Conservation (phyloP, 1,284 basidiomycete genomes). For the Meira nashicola region DNA sequence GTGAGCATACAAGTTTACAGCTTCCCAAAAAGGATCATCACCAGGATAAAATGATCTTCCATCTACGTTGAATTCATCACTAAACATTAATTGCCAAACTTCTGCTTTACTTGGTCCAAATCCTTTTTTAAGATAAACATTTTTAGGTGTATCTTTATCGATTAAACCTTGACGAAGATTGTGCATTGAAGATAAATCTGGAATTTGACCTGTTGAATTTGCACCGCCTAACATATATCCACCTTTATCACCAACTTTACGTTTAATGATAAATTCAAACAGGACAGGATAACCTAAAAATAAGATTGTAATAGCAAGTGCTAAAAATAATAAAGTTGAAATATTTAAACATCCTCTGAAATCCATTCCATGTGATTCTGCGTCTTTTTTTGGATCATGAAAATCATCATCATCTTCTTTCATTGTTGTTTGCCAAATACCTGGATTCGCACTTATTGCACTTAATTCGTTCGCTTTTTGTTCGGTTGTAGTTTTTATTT, state of each 20-base stretch:
- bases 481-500: no score
- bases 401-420: constrained; percentile 27
- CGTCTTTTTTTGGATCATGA: constrained; percentile 13
- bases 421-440: constrained; percentile 17
- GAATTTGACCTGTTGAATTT: constrained; percentile 27
- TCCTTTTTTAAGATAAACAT: constrained; percentile 16
- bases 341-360: constrained; percentile 28
- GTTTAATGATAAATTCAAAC: not conserved
- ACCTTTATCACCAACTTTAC: constrained; percentile 15
- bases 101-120: not conserved
- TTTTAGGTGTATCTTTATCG: constrained; percentile 39
- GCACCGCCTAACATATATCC: constrained; percentile 27
- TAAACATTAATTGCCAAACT: constrained; percentile 31
- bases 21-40: constrained; percentile 53
- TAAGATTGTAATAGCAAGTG: constrained; percentile 21
- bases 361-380: not conserved
- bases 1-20: constrained; percentile 31
- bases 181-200: constrained; percentile 11
- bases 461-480: not conserved
- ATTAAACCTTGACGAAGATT: constrained; percentile 20
- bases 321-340: constrained; percentile 22
- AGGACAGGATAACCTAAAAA: constrained; percentile 33
- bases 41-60: constrained; percentile 46
- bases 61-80: constrained; percentile 44
- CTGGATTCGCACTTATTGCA: constrained; percentile 11